Evolutionary conservation across 1,284 basidiomycete species (phyloP).

Genomic region (Golubevia sp.): DNA sequence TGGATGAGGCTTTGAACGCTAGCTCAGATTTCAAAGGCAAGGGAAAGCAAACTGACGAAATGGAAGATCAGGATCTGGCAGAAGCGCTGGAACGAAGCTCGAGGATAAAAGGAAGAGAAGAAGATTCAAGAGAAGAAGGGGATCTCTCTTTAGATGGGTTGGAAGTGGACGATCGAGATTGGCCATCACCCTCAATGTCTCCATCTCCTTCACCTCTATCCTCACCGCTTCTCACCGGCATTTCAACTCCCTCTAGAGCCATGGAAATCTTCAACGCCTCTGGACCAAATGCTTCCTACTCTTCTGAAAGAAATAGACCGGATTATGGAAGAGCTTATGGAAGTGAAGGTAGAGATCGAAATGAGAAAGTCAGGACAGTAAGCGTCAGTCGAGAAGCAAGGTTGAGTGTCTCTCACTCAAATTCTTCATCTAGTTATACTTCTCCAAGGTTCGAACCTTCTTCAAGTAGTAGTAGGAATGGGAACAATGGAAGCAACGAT

Average conservation of each 20-base stretch:
- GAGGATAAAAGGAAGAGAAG: conserved; percentile 18
- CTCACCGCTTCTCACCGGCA: conserved; percentile 21
- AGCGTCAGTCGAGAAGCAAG: conserved; percentile 31
- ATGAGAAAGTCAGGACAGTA: conserved; percentile 45
- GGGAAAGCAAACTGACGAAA: conserved; percentile 10
- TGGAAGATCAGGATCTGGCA: conserved; percentile 30
- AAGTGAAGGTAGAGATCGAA: conserved; percentile 19
- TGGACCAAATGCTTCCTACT: neutral
- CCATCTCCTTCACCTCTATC: conserved; percentile 21
- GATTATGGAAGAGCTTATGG: neutral
- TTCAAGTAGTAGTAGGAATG: no score
- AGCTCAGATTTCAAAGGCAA: conserved; percentile 4
- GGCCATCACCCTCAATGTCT: conserved; percentile 8
- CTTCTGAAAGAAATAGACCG: neutral
- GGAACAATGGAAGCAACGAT: no score
- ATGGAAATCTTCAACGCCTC: conserved; percentile 41
- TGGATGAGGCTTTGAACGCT: conserved; percentile 4
- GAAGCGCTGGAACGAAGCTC: conserved; percentile 42
- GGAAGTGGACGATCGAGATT: neutral
- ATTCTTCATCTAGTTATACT: no score
- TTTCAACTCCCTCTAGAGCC: conserved; percentile 33
- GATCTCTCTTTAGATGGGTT: neutral
- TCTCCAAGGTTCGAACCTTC: no score
- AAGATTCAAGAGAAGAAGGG: neutral
- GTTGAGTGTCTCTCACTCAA: conserved; percentile 13